Evolutionary conservation across 208 protist species (phyloP).

Genomic region (Trypanosoma mega): DNA sequence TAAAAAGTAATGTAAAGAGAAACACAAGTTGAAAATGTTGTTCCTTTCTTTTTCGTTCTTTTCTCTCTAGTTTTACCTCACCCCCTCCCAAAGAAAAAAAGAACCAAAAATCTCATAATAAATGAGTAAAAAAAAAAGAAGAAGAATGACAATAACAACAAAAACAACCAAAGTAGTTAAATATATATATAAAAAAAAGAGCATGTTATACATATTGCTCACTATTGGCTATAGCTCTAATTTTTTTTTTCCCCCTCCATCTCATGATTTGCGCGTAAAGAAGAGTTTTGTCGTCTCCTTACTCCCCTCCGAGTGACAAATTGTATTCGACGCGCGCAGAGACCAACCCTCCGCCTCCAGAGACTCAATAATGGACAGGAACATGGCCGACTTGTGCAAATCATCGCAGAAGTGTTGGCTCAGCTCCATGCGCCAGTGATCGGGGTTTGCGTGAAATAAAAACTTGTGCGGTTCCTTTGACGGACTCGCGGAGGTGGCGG

Average conservation of each 20-base stretch:
- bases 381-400: constrained; percentile 82
- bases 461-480: constrained; percentile 80
- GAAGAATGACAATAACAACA: constrained; percentile 1
- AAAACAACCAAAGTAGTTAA: neutral
- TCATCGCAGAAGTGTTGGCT: constrained; percentile 91
- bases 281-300: constrained; percentile 85
- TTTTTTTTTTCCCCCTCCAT: neutral
- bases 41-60: constrained; percentile 3
- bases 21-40: neutral
- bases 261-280: constrained; percentile 49
- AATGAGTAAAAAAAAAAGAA: constrained; percentile 18
- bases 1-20: neutral
- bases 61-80: constrained; percentile 1
- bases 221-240: too few relatives aligned
- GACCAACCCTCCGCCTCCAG: constrained; percentile 87
- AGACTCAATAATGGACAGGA: constrained; percentile 69
- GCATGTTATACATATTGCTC: too few relatives aligned
- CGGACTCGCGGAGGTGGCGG: constrained; percentile 67
- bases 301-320: constrained; percentile 37
- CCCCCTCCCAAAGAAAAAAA: neutral
- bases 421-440: constrained; percentile 90
- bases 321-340: constrained; percentile 70
- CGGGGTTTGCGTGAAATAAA: constrained; percentile 64
- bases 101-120: constrained; percentile 9
- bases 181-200: neutral